Evolutionary conservation across 768 basidiomycete genomes (phyloP), one percentile per base, ranked within the genome.

Genomic region (Kwoniella europaea): DNA sequence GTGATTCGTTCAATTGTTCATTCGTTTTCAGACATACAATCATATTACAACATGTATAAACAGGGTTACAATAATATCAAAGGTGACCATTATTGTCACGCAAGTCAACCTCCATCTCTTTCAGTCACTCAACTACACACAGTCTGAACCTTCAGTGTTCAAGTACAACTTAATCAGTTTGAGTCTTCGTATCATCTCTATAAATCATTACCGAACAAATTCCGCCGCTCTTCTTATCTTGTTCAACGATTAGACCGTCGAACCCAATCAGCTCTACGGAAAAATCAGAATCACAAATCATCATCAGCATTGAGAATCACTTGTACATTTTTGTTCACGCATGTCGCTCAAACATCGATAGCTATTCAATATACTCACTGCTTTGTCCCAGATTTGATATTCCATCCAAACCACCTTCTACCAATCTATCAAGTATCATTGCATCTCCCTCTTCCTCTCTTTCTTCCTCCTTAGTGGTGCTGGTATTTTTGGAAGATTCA

Each of bases 381-480:
- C 80, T 82, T 3, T 71, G 55, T 29, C 76, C 75, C 13, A 82
- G 60, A 3, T 72, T 74, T 1, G 60, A 71, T 3, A 83, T 71
- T 13, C 78, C 82, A 6, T 77, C 78, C 46, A 81, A 64, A 6
- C 77, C 78, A 16, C 72, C 73, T 57, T 82, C 83, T 15, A 74
- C 79, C 16, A 77, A 62, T 41, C 84, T 46, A 72, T 84, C 84
- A 29, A 84, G 72, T n/a, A 78, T 55, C 79, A 84, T 84, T 2
- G 76, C 80, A 24, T 80, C 74, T 18, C 35, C 41, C 18, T 57
- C 27, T 50, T 56, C 61, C 27, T 24, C 41, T 67, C 53, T 60
- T 24, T 42, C 42, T 59, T 43, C 57, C 18, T 20, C 27, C n/a
- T 57, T 24, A 22, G 56, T 60, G 2, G 62, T 41, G 46, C 22